Percentiles rank a stretch among this genome's conserved stretches.
Conservation (phyloP, 805 yeast species). For the Trichomonascus vanleenenianus region DNA sequence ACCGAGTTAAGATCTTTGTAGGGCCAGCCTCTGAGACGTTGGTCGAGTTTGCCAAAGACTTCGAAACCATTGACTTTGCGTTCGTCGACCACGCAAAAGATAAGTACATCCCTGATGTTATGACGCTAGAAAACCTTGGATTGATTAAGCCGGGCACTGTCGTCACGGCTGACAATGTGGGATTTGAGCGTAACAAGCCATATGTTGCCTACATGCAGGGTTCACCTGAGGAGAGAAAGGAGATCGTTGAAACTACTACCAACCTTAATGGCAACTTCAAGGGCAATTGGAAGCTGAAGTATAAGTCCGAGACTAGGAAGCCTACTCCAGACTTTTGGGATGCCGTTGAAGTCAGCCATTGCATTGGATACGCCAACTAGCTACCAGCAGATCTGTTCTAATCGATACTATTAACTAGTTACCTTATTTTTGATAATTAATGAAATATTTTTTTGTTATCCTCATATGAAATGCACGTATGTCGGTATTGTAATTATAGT, state of each 20-base stretch:
- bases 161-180: constrained; percentile 6
- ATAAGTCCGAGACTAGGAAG: background rate
- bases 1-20: constrained; percentile 12
- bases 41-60: background rate
- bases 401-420: no score
- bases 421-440: no score
- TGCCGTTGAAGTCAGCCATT: background rate
- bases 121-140: constrained; percentile 9
- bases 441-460: no score
- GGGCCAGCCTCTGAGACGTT: constrained; percentile 13
- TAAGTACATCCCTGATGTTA: constrained; percentile 10
- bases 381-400: no score
- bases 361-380: background rate
- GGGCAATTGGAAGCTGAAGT: background rate
- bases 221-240: background rate
- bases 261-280: background rate
- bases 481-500: no score
- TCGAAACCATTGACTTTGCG: constrained; percentile 4
- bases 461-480: no score
- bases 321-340: background rate
- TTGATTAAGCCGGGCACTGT: constrained; percentile 8
- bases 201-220: background rate
- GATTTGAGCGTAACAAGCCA: no score
- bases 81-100: constrained; percentile 12
- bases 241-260: background rate